Base-by-base conservation (phyloP, 371 early-diverging fungal species). In the Fennellomyces sp. region DNA sequence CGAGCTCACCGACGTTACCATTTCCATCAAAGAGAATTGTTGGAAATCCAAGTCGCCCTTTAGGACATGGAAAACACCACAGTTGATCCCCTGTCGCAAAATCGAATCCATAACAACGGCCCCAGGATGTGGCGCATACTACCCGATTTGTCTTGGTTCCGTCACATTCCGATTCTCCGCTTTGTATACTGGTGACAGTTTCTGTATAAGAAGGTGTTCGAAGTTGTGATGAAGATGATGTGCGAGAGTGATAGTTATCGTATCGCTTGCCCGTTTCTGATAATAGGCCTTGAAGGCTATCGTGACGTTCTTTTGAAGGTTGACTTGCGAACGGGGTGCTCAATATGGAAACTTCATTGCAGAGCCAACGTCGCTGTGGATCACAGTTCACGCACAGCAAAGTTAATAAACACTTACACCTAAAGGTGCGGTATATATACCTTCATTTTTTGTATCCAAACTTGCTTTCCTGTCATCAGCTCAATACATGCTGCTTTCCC, bases 401-500 rank as follows among this genome's bases (percentile, higher is more conserved):
- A 35, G n/a, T 53, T 23, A 3, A 13, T 21, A 23, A 25, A 11
- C 31, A 11, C 6, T 1, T 33, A 33, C 0, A 35, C 0, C 15
- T 13, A 33, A 2, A 29, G 17, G 2, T 25, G 11, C 6, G 15
- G 12, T 47, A 28, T 11, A 31, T 33, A n/a, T 27, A 54, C 55
- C 23, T 31, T 26, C 55, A 54, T 54, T 35, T 54, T 54, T 54
- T 54, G 39, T 17, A 23, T 54, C 55, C 55, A 54, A 35, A 54
- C 15, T n/a, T 33, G 19, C 25, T 54, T 36, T 26, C 39, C 38
- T 2, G 55, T 54, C 26, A 26, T 3, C 8, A 54, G 26, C n/a
- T 54, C 55, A 25, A 54, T 38, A 38, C 55, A 54, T 15, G 39
- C 39, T 6, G 55, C 19, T 54, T 36, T 31, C 21, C 55, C 55